Evolutionary conservation across 73 alveolate genomes (phyloP), one percentile per base, ranked within the genome.

Genomic region (Stentor roeselii): DNA sequence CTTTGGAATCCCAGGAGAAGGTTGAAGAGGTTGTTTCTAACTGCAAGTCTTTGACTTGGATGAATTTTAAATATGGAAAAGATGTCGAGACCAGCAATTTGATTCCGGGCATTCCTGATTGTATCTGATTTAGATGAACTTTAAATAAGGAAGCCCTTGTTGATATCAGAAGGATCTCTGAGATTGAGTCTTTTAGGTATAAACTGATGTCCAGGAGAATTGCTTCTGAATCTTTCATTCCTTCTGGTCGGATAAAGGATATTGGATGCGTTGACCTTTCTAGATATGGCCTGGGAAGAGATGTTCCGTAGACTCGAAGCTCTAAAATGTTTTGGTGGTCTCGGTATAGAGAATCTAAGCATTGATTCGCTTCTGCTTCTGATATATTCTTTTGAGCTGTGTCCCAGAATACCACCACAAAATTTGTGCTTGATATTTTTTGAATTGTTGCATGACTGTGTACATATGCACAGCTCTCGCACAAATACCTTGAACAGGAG

Each of bases 151-250:
- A n/a, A 1, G 80, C 80, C 2, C 34, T 21, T 1, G 80, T 21
- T 1, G 80, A 67, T 14, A 67, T 67, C 27, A 67, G n/a, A 27
- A 67, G 34, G 0, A 67, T 67, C n/a, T 67, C 80, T 1, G 80
- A 27, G 37, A 67, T 67, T 67, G 27, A 11, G 67, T 50, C 67
- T 50, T 50, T 50, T 6, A 11, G 6, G 6, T 11, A 11, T 50
- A 50, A 50, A 50, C 30, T 11, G 6, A 50, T 32, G 34, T 67
- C 80, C 11, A 67, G 37, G 1, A 67, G 37, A 67, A 67, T 67
- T 27, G 80, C 80, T 67, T 67, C 80, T 21, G n/a, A 21, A 30
- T 67, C 80, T 1, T 34, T n/a, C 21, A 67, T 67, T 21, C 80
- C 80, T 67, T 67, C 67, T 11, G 67, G 67, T 11, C 67, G 67